These are phyloP conservation scores for Phytophthora cactorum DNA, from an alignment of 352 stramenopile species.

Conservation along the genomic window DNA sequence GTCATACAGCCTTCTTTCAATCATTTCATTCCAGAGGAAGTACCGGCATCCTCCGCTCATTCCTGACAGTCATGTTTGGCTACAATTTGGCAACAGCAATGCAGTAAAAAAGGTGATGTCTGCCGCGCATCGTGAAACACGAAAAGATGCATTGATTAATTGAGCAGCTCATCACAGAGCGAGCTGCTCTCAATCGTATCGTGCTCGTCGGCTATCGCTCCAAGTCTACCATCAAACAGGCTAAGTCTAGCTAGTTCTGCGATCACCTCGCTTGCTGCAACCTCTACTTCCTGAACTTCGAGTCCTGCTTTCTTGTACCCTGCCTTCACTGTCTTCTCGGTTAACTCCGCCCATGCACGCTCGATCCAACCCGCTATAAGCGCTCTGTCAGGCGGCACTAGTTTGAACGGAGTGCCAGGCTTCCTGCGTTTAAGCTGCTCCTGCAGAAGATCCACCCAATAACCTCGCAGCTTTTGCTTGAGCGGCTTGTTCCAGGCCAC, in stretches of 20 bases:
- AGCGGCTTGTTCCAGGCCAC: neutral
- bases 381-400: neutral
- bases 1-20: too few relatives aligned
- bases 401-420: neutral
- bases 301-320: neutral
- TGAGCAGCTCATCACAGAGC: too few relatives aligned
- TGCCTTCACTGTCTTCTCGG: neutral
- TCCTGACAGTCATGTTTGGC: neutral
- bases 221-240: neutral
- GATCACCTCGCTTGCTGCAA: neutral
- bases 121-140: neutral
- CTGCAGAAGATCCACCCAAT: neutral
- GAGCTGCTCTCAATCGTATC: too few relatives aligned
- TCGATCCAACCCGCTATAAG: neutral
- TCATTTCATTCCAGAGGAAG: too few relatives aligned
- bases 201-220: too few relatives aligned
- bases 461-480: neutral
- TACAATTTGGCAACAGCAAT: neutral
- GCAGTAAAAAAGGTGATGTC: neutral
- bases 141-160: neutral
- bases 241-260: neutral
- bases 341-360: neutral
- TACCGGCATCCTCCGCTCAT: neutral
- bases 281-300: neutral
- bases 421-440: neutral